Conservation (phyloP, 768 basidiomycete genomes). For the Pleurotus ostreatus region DNA sequence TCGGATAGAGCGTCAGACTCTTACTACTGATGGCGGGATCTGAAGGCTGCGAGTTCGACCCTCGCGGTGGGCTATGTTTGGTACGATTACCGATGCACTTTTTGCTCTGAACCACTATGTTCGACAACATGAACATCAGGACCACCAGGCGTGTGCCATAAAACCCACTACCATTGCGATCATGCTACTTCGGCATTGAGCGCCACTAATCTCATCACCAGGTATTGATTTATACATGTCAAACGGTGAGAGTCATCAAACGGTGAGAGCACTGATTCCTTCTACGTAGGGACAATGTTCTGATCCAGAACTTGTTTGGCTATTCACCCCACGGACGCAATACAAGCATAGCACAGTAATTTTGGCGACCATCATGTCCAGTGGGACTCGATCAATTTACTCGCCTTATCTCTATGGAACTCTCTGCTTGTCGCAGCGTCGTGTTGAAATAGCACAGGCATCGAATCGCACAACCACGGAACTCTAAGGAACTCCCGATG, state of each 20-base stretch:
- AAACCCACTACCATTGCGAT: neutral
- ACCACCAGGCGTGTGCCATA: neutral
- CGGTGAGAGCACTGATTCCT: neutral
- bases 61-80: constrained; percentile 66
- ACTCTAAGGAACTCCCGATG: neutral
- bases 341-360: no score
- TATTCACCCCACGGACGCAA: no score
- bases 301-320: no score
- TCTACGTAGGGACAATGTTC: no score
- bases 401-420: no score
- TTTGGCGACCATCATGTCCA: no score
- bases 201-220: neutral
- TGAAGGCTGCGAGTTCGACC: constrained; percentile 84
- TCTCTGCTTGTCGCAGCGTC: neutral
- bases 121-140: no score
- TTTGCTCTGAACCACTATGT: neutral
- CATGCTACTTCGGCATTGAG: neutral
- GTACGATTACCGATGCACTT: neutral
- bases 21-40: constrained; percentile 37
- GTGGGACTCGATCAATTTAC: no score
- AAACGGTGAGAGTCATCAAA: neutral
- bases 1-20: constrained; percentile 66
- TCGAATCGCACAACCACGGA: neutral
- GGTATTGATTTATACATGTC: neutral
- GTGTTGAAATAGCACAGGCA: neutral